Percentiles rank a stretch among this genome's conserved stretches.
phyloP scores from a whole-genome alignment of 2,329 filamentous ascomycete species.

The Aspergillus sp. region DNA sequence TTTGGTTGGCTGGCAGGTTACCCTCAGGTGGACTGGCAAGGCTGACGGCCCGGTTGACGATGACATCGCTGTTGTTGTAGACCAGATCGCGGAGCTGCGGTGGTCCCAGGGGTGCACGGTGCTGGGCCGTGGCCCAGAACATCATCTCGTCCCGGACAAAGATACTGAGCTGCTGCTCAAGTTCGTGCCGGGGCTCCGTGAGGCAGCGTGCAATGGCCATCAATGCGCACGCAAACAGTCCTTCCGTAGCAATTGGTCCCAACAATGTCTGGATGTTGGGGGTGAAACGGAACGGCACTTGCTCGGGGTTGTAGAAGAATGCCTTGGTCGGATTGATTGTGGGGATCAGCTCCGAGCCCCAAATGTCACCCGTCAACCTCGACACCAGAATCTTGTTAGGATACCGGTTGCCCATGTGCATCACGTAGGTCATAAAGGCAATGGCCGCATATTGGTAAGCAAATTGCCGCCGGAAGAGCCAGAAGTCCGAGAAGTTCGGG shows the following conservation, averaged over 20 bases:
- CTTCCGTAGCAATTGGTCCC: slow-evolving; percentile 93
- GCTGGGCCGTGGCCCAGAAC: slow-evolving; percentile 86
- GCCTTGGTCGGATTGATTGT: slow-evolving; percentile 82
- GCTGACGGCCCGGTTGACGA: slow-evolving; percentile 86
- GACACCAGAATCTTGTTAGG: slow-evolving; percentile 95
- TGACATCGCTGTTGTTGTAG: slow-evolving; percentile 81
- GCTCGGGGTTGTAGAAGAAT: slow-evolving; percentile 91
- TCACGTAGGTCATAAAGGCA: slow-evolving; percentile 97
- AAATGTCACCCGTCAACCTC: slow-evolving; percentile 84
- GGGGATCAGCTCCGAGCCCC: slow-evolving; percentile 92
- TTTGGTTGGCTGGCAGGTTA: slow-evolving; percentile 92
- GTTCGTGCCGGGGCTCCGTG: slow-evolving; percentile 75
- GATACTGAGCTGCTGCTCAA: slow-evolving; percentile 91
- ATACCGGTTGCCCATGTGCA: slow-evolving; percentile 95
- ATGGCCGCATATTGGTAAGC: slow-evolving; percentile 92
- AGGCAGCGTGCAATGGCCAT: slow-evolving; percentile 96
- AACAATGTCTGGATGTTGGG: slow-evolving; percentile 95
- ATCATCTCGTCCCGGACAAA: slow-evolving; percentile 98
- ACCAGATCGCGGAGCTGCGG: slow-evolving; percentile 76
- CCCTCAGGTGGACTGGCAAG: slow-evolving; percentile 74
- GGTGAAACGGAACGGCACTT: slow-evolving; percentile 94
- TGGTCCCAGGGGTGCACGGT: slow-evolving; percentile 66
- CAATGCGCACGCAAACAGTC: slow-evolving; percentile 90
- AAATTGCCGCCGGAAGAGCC: slow-evolving; percentile 97
- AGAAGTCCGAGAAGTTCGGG: slow-evolving; percentile 89